Evolutionary conservation across 2,329 filamentous ascomycete genomes (phyloP), one percentile per base, ranked within the genome.

Genomic region (Fusarium euwallaceae): DNA sequence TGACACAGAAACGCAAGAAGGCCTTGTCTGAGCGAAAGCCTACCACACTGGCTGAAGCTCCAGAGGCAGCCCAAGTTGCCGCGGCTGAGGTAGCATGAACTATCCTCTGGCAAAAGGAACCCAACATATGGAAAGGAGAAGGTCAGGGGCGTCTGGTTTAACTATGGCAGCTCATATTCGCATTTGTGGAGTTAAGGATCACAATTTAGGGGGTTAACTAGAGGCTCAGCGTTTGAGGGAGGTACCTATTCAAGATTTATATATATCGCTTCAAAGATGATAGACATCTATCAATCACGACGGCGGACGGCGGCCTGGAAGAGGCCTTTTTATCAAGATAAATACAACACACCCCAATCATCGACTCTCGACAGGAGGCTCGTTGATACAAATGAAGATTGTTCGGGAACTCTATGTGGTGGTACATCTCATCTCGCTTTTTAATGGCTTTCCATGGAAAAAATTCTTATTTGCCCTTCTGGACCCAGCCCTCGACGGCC

Each of bases 401-500:
- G 74, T 78, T 80, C 71, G 66, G 66, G 69, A 75, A 76, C 73
- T 83, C 79, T 83, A 83, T 81, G 71, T 82, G 76, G 79, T 84
- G 72, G 73, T 84, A 84, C 83, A 84, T 74, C 64, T 76, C 83
- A 82, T 71, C 73, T 76, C 70, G 70, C 78, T 75, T 79, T 80
- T 79, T 68, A 32, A 75, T 62, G 72, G 45, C 65, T 56, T 68
- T 62, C 71, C 48, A 55, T 55, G 48, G 48, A n/a, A 12, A 53
- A 53, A 29, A 32, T 14, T 55, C 27, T 55, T 89, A 95, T 88
- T 93, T 94, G 67, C 95, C 95, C 89, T 97, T 95, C 87, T 91
- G 94, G 64, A 98, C 94, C 95, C 95, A 97, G 71, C 91, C 91
- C 87, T 98, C 95, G 68, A 98, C 86, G 60, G 89, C 88, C 84